Evolutionary conservation across 2,329 filamentous ascomycete species (phyloP).

Genomic region (Rhinocladiella mackenziei): DNA sequence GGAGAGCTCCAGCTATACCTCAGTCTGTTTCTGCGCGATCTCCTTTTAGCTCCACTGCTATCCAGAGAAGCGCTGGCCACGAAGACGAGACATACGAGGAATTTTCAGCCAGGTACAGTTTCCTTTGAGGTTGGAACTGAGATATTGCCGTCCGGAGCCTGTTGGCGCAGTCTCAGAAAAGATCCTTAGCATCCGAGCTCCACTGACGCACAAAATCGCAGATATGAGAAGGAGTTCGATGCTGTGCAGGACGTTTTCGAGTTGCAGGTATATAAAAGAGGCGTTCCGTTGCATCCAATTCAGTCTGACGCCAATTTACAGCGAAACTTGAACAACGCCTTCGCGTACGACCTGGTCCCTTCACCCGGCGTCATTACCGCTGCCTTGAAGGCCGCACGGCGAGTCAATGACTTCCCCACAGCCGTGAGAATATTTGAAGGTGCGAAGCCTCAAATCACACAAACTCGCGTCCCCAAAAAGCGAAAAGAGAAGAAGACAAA

Average conservation of each 20-base stretch:
- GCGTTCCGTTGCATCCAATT: background rate
- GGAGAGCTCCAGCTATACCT: conserved; percentile 28
- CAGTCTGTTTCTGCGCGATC: conserved; percentile 24
- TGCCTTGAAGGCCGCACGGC: conserved; percentile 85
- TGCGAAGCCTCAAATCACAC: conserved; percentile 55
- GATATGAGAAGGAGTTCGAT: conserved; percentile 99
- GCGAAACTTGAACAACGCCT: conserved; percentile 98
- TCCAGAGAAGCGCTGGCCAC: conserved; percentile 58
- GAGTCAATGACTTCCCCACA: conserved; percentile 98
- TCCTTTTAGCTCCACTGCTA: conserved; percentile 49
- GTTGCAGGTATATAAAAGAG: conserved; percentile 70
- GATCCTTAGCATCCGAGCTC: conserved; percentile 31
- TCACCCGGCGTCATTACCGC: conserved; percentile 85
- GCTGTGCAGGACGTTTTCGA: conserved; percentile 97
- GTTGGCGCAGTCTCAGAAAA: conserved; percentile 1
- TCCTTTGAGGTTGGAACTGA: background rate
- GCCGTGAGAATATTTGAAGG: conserved; percentile 98
- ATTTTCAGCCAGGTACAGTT: conserved; percentile 85
- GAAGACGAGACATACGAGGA: conserved; percentile 98
- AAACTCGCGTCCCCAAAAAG: background rate
- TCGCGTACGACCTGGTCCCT: conserved; percentile 99
- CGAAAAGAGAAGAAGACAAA: background rate
- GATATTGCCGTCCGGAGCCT: background rate
- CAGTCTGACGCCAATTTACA: conserved; percentile 36
- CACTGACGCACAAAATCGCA: conserved; percentile 43